phyloP scores from a whole-genome alignment of 441 rosid genomes.

The Gossypium gossypioides region DNA sequence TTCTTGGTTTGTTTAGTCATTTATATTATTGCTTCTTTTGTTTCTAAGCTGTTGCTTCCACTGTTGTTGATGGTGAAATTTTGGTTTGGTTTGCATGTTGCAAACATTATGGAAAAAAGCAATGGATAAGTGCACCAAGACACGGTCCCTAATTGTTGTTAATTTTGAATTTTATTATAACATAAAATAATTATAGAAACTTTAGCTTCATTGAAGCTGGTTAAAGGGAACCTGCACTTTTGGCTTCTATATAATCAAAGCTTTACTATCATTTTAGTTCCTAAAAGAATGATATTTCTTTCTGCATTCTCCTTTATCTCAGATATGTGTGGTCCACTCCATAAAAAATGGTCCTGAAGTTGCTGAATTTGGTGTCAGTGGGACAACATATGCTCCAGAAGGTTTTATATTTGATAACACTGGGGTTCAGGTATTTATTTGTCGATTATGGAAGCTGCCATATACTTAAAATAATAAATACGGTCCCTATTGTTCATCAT shows the following conservation, averaged over 20 bases:
- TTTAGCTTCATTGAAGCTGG: background rate
- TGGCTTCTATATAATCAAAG: background rate
- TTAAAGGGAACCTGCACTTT: background rate
- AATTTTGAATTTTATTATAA: background rate
- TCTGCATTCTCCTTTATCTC: constrained; percentile 20
- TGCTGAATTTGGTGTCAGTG: constrained; percentile 71
- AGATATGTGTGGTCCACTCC: constrained; percentile 85
- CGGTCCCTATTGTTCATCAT: background rate
- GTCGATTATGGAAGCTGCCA: constrained; percentile 7
- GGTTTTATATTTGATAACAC: constrained; percentile 64
- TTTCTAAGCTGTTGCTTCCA: constrained; percentile 1
- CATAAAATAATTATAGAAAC: background rate
- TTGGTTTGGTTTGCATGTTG: constrained; percentile 3
- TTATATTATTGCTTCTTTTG: background rate
- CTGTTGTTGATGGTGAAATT: constrained; percentile 2
- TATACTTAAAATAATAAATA: background rate
- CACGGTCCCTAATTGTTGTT: background rate
- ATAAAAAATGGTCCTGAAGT: constrained; percentile 50
- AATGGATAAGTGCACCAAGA: background rate
- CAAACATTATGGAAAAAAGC: background rate
- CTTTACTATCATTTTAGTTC: background rate
- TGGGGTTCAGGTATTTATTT: constrained; percentile 53
- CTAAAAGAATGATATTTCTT: background rate
- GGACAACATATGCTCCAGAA: constrained; percentile 97
- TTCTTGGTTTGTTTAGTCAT: background rate